These are phyloP conservation scores for Ophiosphaerella korrae DNA, from an alignment of 2,329 filamentous ascomycete genomes.

Conservation along the genomic window DNA sequence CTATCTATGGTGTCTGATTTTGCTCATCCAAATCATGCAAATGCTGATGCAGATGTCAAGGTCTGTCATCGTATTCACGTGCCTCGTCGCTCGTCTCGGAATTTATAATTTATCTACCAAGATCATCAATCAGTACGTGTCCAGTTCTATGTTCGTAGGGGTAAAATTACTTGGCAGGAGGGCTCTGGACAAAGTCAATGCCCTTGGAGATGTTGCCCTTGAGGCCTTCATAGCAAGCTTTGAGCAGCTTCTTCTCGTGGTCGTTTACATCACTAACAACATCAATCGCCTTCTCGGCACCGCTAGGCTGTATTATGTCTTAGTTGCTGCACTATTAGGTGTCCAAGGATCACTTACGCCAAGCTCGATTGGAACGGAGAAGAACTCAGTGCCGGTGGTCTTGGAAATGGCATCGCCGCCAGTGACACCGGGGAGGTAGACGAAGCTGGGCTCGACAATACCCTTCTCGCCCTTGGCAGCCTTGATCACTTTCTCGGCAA, in stretches of 20 bases:
- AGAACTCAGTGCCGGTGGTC: slow-evolving; percentile 84
- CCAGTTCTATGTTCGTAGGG: slow-evolving; percentile 5
- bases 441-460: slow-evolving; percentile 91
- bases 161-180: slow-evolving; percentile 57
- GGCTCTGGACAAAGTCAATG: slow-evolving; percentile 84
- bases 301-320: slow-evolving; percentile 65
- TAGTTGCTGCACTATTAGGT: neutral
- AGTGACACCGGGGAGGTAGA: slow-evolving; percentile 89
- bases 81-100: neutral
- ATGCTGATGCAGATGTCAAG: slow-evolving; percentile 9
- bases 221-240: slow-evolving; percentile 75
- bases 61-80: slow-evolving; percentile 11
- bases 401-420: slow-evolving; percentile 87
- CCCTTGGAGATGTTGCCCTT: slow-evolving; percentile 96
- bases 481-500: slow-evolving; percentile 92
- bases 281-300: slow-evolving; percentile 85
- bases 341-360: slow-evolving; percentile 69
- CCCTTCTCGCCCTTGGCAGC: slow-evolving; percentile 88
- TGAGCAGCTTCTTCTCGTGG: slow-evolving; percentile 86
- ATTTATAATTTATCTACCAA: slow-evolving; percentile 25
- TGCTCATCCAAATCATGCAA: slow-evolving; percentile 8
- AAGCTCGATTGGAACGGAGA: slow-evolving; percentile 94
- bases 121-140: neutral
- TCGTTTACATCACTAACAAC: slow-evolving; percentile 77
- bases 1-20: slow-evolving; percentile 2